Evolutionary conservation across 345 rosid genomes (phyloP), one percentile per base, ranked within the genome.

Genomic region (Capsella bursapastoris): DNA sequence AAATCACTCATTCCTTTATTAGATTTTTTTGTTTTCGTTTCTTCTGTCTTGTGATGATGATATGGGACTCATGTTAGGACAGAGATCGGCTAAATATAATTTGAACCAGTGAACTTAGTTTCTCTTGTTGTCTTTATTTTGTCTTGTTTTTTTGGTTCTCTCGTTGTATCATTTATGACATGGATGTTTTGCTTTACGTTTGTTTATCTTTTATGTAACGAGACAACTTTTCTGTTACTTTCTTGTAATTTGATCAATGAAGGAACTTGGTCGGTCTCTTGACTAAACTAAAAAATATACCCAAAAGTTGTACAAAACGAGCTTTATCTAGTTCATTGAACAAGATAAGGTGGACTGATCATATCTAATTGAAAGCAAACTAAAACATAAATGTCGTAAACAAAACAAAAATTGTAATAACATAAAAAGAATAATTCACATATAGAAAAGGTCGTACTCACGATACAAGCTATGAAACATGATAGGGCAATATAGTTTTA

Each of bases 1-100:
- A 58, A 68, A 12, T 25, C 43, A 40, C 50, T 34, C 50, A 68
- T 76, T 69, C 51, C 57, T 75, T 68, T 53, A 62, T 75, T 75
- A 75, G 68, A 43, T 60, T 58, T 1, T 61, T 60, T 68, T 43
- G 50, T 1, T 61, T 61, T 69, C 16, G 38, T 52, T 68, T 29
- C 22, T 59, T 68, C 38, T 60, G 53, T 68, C 78, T 64, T 49
- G 25, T 34, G 37, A 57, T 64, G 45, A 29, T 44, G 32, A 27
- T 37, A 61, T 72, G 35, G 29, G 31, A 22, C 25, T 64, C 64
- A 53, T 64, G 59, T 37, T 66, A 58, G 32, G 18, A 67, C 78
- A 74, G 37, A 74, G 73, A 58, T 45, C 65, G 31, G 65, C 38
- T 64, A 64, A 14, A 64, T 64, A 63, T 65, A 65, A 71, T 47